Conservation (phyloP, 768 basidiomycete species). For the Boletales sp. region DNA sequence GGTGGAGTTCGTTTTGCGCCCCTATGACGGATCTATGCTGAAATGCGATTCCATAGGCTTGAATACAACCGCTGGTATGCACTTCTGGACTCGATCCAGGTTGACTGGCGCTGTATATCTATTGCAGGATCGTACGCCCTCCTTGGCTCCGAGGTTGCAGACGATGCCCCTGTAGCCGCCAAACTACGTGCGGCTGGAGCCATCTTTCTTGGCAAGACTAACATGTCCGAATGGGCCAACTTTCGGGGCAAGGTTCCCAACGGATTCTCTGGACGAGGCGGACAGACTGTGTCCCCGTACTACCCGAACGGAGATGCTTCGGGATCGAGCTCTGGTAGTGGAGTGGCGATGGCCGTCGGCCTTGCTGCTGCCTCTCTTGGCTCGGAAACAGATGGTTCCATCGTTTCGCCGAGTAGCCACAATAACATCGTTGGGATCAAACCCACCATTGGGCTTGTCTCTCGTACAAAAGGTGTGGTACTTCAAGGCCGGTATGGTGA, state of each 20-base stretch:
- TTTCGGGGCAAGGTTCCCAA: slow-evolving; percentile 36
- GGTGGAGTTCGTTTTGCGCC: slow-evolving; percentile 10
- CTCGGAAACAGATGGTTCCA: slow-evolving; percentile 49
- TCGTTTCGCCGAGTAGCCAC: slow-evolving; percentile 38
- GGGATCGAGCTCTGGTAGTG: slow-evolving; percentile 44
- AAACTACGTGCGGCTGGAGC: slow-evolving; percentile 31
- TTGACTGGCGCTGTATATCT: not conserved
- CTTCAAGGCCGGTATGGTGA: not conserved
- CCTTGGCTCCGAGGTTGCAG: slow-evolving; percentile 32
- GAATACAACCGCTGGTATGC: slow-evolving; percentile 37
- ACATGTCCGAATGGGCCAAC: slow-evolving; percentile 44
- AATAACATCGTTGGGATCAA: slow-evolving; percentile 44
- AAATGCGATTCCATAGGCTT: slow-evolving; percentile 22
- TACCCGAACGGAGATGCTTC: slow-evolving; percentile 38
- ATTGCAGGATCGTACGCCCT: slow-evolving; percentile 33
- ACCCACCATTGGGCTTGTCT: slow-evolving; percentile 39
- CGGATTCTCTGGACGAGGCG: slow-evolving; percentile 47
- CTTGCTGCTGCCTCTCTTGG: slow-evolving; percentile 43
- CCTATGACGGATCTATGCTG: not conserved
- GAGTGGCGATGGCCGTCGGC: slow-evolving; percentile 40
- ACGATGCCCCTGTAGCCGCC: slow-evolving; percentile 29
- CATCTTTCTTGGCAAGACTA: slow-evolving; percentile 41
- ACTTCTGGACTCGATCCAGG: not conserved
- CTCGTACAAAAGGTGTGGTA: slow-evolving; percentile 32
- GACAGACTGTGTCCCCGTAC: slow-evolving; percentile 42